phyloP scores from a whole-genome alignment of 208 protist genomes.

The Trypanosomatidae sp. region DNA sequence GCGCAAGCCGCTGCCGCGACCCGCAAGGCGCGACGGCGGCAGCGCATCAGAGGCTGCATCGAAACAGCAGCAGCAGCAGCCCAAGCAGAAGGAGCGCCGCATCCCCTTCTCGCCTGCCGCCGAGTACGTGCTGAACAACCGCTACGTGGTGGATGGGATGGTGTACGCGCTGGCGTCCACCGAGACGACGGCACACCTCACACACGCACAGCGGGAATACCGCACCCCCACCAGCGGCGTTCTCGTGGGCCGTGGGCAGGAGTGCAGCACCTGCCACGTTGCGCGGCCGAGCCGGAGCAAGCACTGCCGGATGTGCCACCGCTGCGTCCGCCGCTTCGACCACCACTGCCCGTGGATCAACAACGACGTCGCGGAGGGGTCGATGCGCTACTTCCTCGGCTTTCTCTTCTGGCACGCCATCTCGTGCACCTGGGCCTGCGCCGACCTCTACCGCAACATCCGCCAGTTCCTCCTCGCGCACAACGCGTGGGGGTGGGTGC shows the following conservation, averaged over 20 bases:
- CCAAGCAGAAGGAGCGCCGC: background rate
- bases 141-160: conserved; percentile 81
- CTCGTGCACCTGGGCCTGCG: conserved; percentile 78
- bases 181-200: conserved; percentile 13
- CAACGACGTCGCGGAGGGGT: conserved; percentile 95
- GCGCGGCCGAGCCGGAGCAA: conserved; percentile 91
- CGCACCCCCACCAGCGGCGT: background rate
- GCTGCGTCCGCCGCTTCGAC: conserved; percentile 96
- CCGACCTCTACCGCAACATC: conserved; percentile 59
- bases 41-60: too few relatives aligned
- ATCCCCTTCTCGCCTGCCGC: conserved; percentile 38
- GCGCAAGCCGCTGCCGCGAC: background rate
- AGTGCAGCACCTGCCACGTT: conserved; percentile 76
- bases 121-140: conserved; percentile 63
- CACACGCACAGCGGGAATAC: conserved; percentile 10
- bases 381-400: conserved; percentile 89
- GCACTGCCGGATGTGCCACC: conserved; percentile 92
- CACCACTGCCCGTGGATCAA: conserved; percentile 98
- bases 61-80: background rate
- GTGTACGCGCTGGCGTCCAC: conserved; percentile 44
- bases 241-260: conserved; percentile 28
- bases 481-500: conserved; percentile 65
- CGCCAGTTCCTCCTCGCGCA: conserved; percentile 50
- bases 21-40: background rate
- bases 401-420: conserved; percentile 91